Evolutionary conservation across 164 flowering plant genomes (phyloP), one percentile per base, ranked within the genome.

Genomic region (Liquidambar formosana): DNA sequence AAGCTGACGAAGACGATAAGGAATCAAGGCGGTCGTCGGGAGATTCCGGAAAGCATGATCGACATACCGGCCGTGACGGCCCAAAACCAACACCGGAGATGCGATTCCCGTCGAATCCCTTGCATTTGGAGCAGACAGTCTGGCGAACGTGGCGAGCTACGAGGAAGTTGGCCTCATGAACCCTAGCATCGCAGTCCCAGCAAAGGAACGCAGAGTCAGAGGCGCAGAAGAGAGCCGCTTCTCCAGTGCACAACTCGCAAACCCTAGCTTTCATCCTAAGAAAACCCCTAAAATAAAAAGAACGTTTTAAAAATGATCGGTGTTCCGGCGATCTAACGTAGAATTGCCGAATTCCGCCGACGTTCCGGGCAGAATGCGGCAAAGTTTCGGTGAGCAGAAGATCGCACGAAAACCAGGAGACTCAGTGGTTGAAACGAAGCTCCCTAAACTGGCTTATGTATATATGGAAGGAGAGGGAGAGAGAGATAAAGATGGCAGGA

Each of bases 161-260:
- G 41, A 87, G 75, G 71, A 85, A 85, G 67, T 87, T 87, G 5
- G 89, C 89, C 3, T 46, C 45, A 63, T 87, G 91, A 46, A 87
- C 91, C 28, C 64, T 73, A 25, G 74, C 70, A 65, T 87, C 91
- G 65, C 89, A 87, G 56, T 10, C 51, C 67, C 64, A 73, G 57
- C 91, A 87, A 13, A 87, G 77, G 41, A 76, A 79, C 8, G 91
- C 89, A 1, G 77, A 65, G 49, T 87, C 91, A 0, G 89, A 80
- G 0, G 54, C 75, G 45, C 91, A 87, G 73, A 76, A 81, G 48
- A 81, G 25, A 19, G 74, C 12, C 0, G 89, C 89, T 16, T 77
- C 76, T 33, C 28, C 63, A 19, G 26, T 59, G 67, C 91, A 87
- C 0, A 85, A 74, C 77, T 82, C 89, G 44, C 91, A 87, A 16